Evolutionary conservation across 352 stramenopile species (phyloP), one percentile per base, ranked within the genome.

Genomic region (Thalassiosira sp.): DNA sequence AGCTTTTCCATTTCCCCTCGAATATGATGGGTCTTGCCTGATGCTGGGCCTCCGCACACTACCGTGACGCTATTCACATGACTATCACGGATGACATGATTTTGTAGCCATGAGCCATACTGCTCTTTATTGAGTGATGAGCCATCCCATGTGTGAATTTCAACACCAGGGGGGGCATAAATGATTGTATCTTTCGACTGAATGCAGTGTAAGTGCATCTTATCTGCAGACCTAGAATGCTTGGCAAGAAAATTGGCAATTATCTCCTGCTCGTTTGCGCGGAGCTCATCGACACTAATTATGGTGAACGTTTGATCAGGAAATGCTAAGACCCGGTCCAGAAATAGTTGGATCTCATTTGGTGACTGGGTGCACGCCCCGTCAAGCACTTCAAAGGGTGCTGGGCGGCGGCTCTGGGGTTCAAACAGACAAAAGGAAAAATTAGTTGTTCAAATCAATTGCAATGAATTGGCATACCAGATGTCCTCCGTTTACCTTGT

Each of bases 331-430:
- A 69, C 72, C n/a, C 72, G 22, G 20, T 81, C 65, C 49, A 81
- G 57, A 70, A 81, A 81, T 24, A 76, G 35, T 0, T 53, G 15
- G 16, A 77, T 66, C 15, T 72, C 59, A 52, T 77, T 16, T 18
- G 54, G 24, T 49, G 66, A 63, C 33, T 73, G 11, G 18, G 33
- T 72, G 35, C 53, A 64, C 2, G 72, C 37, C n/a, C 46, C 64
- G 57, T 77, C 67, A 45, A 81, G 42, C 25, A 77, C 18, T 57
- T 81, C 57, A 81, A 77, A 81, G 24, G 65, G 60, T 37, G 64
- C 48, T 62, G 72, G 72, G 31, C 28, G 27, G 11, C 65, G 57
- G 25, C 31, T 72, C 72, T 81, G 40, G 48, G 18, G 31, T 35
- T 5, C 20, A 56, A 56, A 16, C 18, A 13, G 3, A 16, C 16